Conservation (phyloP, 495 filamentous ascomycete species). For the Penicillium crystallinum region DNA sequence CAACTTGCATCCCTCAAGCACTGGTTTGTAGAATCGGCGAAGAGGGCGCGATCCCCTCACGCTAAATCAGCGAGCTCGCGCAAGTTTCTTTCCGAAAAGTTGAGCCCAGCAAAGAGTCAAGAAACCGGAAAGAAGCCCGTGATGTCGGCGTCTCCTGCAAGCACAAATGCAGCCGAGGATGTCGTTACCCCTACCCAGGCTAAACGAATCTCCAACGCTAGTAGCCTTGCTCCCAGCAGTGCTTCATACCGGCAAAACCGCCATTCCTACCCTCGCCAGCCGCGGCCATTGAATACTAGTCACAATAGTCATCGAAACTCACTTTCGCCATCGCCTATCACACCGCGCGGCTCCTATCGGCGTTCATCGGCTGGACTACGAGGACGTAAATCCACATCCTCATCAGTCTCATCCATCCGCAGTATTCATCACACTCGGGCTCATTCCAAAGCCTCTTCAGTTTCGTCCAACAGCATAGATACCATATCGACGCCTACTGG, state of each 20-base stretch:
- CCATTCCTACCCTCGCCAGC: conserved; percentile 45
- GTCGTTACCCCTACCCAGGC: conserved; percentile 38
- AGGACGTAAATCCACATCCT: conserved; percentile 93
- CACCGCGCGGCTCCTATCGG: conserved; percentile 77
- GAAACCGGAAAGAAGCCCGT: conserved; percentile 31
- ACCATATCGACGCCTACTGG: conserved; percentile 63
- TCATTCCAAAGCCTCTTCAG: conserved; percentile 91
- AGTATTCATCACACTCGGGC: conserved; percentile 82
- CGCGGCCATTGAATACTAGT: conserved; percentile 46
- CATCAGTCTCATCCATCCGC: conserved; percentile 87
- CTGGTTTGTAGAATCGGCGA: conserved; percentile 76
- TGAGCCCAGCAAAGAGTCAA: conserved; percentile 39
- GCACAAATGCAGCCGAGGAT: conserved; percentile 18
- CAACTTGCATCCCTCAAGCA: conserved; percentile 83
- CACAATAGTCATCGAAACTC: conserved; percentile 69
- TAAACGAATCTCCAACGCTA: conserved; percentile 41
- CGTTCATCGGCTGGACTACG: conserved; percentile 70
- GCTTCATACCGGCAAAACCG: conserved; percentile 44
- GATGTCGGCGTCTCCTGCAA: conserved; percentile 15
- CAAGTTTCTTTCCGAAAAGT: conserved; percentile 40
- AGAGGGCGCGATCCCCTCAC: conserved; percentile 64
- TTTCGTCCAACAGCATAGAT: conserved; percentile 73
- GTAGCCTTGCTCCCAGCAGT: conserved; percentile 43
- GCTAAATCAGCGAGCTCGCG: conserved; percentile 30
- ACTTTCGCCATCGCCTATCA: conserved; percentile 82